Evolutionary conservation across 140 eudicot species (phyloP).

Genomic region (Ambrosia hybrid): DNA sequence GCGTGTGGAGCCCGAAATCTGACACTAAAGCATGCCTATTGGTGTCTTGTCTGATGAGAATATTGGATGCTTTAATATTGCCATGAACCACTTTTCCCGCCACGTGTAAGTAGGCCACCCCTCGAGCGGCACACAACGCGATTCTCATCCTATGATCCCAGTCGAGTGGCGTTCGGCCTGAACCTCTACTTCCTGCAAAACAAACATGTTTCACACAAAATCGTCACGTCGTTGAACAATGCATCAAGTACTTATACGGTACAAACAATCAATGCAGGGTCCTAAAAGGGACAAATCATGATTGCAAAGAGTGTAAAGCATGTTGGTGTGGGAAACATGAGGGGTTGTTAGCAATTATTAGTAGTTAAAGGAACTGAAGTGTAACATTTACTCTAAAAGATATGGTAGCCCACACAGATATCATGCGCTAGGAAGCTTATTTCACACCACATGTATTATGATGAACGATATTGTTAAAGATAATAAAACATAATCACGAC

Average conservation of each 20-base stretch:
- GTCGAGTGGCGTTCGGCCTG: conserved; percentile 83
- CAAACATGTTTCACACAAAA: not conserved
- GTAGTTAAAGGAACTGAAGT: conserved; percentile 27
- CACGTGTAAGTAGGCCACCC: conserved; percentile 67
- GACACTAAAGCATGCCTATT: conserved; percentile 63
- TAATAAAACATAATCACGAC: conserved; percentile 24
- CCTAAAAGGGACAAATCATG: not conserved
- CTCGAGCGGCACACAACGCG: conserved; percentile 70
- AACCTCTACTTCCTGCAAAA: conserved; percentile 82
- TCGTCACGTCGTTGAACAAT: not conserved
- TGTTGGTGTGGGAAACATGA: conserved; percentile 25
- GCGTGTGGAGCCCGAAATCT: conserved; percentile 74
- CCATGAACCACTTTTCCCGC: conserved; percentile 81
- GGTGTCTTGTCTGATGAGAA: conserved; percentile 67
- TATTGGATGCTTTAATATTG: conserved; percentile 88
- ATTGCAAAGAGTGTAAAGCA: no score
- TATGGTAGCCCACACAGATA: conserved; percentile 29
- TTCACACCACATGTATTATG: conserved; percentile 36
- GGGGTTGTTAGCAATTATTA: conserved; percentile 26
- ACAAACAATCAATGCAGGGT: conserved; percentile 15
- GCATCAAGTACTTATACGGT: not conserved
- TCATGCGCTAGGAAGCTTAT: conserved; percentile 35
- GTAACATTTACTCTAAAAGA: conserved; percentile 39
- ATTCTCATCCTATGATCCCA: conserved; percentile 86
- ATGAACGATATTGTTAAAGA: conserved; percentile 19